Evolutionary conservation across 192 early-diverging fungal genomes (phyloP).

Genomic region (Geranomyces variabilis): DNA sequence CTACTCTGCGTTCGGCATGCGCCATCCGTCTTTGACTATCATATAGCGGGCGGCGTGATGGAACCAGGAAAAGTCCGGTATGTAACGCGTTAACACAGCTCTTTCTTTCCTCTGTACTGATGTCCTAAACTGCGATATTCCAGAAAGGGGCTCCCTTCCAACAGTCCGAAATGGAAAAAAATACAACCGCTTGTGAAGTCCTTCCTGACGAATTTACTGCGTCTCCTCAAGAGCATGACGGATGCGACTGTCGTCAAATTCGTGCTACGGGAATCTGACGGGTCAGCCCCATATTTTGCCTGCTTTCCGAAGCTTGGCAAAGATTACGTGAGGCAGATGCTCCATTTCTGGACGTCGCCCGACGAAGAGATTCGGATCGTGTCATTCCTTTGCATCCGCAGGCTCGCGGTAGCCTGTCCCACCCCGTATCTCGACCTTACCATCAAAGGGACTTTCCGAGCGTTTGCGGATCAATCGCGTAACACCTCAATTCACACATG

Average conservation of each 20-base stretch:
- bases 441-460: conserved; percentile 81
- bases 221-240: conserved; percentile 80
- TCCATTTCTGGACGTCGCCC: conserved; percentile 66
- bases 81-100: neutral
- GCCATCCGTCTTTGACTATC: conserved; percentile 70
- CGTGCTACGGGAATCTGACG: conserved; percentile 80
- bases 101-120: neutral
- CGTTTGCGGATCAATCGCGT: conserved; percentile 77
- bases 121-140: neutral
- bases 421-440: conserved; percentile 65
- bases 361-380: conserved; percentile 77
- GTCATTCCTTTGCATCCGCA: conserved; percentile 82
- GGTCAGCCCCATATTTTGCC: conserved; percentile 72
- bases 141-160: conserved; percentile 49
- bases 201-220: conserved; percentile 73
- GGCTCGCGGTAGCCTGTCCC: conserved; percentile 60
- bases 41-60: conserved; percentile 50
- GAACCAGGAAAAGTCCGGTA: conserved; percentile 25
- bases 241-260: conserved; percentile 83
- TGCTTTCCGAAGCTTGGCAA: conserved; percentile 81
- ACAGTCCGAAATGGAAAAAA: conserved; percentile 67
- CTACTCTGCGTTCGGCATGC: conserved; percentile 72
- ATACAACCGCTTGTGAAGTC: conserved; percentile 81
- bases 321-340: conserved; percentile 75
- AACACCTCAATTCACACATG: conserved; percentile 80